Base-by-base conservation (phyloP, 2,329 filamentous ascomycete species). In the Apiospora aurea region DNA sequence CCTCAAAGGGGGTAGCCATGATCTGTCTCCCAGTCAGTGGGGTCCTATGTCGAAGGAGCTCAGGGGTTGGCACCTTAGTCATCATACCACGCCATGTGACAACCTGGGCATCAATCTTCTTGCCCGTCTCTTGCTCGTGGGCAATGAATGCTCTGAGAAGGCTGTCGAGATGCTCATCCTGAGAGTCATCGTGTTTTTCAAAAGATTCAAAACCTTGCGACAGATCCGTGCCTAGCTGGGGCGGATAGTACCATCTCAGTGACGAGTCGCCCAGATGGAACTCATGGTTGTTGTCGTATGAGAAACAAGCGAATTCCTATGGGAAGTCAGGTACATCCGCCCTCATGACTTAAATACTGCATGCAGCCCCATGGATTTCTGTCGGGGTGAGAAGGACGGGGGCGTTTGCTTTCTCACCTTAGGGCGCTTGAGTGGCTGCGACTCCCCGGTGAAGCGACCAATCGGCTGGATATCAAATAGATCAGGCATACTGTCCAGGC, bases 71-170 rank as follows among this genome's bases (percentile, higher is more conserved):
- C 80, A 95, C 94, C 88, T 98, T 99, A 74, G 96, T 98, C 92
- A 99, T 95, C 94, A 98, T 98, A 49, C 96, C 96, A 78, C 96
- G 88, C 96, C 96, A 99, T 1, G 96, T 98, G 69, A 98, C 87
- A 66, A 98, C 81, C 77, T 97, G 91, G 2, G 93, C 92, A 73
- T 95, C 91, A 44, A 92, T 91, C 78, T 88, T 91, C 77, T 89
- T 87, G 2, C 89, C 88, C 0, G 87, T 89, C 75, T 90, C 86
- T 80, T 91, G 86, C 82, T 98, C 96, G 75, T 94, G 87, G 38
- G 88, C 87, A 68, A 91, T 86, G 66, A 99, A 90, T 0, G 95
- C 92, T 73, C 90, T 91, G 29, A 99, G 85, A 43, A 99, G 85
- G 73, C 93, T 92, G 78, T 97, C 93, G 4, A 99, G 85, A 82